These are phyloP conservation scores for Flaveria robusta DNA, from an alignment of 129 eudicot genomes.

Conservation along the genomic window DNA sequence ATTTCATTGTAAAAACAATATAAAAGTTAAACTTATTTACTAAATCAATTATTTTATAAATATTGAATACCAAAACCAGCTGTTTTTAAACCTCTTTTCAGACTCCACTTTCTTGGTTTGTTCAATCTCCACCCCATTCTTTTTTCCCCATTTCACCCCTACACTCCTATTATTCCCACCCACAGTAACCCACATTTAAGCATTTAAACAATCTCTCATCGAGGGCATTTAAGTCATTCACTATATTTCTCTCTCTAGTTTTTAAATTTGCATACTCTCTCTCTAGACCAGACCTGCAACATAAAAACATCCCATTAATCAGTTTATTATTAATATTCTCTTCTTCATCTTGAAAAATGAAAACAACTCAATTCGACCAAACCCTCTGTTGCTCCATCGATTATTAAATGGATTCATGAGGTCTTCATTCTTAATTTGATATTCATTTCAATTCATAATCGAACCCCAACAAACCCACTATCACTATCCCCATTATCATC, in stretches of 20 bases:
- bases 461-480: not conserved
- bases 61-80: conserved; percentile 4
- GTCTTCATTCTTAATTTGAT: conserved; percentile 18
- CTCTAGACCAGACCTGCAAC: conserved; percentile 36
- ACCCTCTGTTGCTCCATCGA: conserved; percentile 14
- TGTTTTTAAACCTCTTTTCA: conserved; percentile 26
- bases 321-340: conserved; percentile 19
- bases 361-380: conserved; percentile 27
- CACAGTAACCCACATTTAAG: conserved; percentile 1
- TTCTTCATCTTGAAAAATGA: conserved; percentile 32
- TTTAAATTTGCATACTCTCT: conserved; percentile 13
- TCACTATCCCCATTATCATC: conserved; percentile 8
- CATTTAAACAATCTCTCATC: not conserved
- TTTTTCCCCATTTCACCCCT: conserved; percentile 28
- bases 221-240: conserved; percentile 20
- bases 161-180: not conserved
- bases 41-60: not conserved
- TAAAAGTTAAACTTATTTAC: not conserved
- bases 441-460: no score
- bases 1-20: not conserved
- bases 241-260: not conserved
- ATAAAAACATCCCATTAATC: conserved; percentile 33
- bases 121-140: conserved; percentile 4
- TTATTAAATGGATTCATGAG: not conserved
- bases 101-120: conserved; percentile 32